These are phyloP conservation scores for Aspergillus coremiiformis DNA, from an alignment of 495 filamentous ascomycete species.

Conservation along the genomic window DNA sequence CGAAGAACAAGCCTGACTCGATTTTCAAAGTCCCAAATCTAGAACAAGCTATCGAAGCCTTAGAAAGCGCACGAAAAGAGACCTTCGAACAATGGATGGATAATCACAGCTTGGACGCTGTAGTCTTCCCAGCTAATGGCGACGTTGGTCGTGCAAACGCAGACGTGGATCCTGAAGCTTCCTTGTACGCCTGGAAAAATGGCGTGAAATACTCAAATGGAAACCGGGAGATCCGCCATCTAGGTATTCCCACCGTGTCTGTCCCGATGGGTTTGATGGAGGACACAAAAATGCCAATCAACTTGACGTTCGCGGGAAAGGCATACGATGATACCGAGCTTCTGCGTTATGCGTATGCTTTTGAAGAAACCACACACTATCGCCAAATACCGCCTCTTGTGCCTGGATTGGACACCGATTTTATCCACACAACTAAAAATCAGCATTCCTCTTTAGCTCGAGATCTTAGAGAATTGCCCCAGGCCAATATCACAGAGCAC, in stretches of 20 bases:
- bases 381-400: slow-evolving; percentile 19
- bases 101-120: slow-evolving; percentile 22
- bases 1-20: slow-evolving; percentile 16
- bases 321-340: slow-evolving; percentile 27
- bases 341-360: slow-evolving; percentile 27
- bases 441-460: background rate
- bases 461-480: background rate
- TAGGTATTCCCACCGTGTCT: slow-evolving; percentile 30
- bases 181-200: slow-evolving; percentile 27
- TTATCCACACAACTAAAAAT: background rate
- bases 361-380: slow-evolving; percentile 22
- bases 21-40: slow-evolving; percentile 23
- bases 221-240: slow-evolving; percentile 28
- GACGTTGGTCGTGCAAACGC: slow-evolving; percentile 27
- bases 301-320: slow-evolving; percentile 31
- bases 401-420: slow-evolving; percentile 24
- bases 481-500: slow-evolving; percentile 18
- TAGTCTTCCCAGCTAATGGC: slow-evolving; percentile 30
- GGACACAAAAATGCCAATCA: slow-evolving; percentile 29
- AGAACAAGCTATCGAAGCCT: slow-evolving; percentile 21
- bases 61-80: slow-evolving; percentile 26
- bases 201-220: slow-evolving; percentile 34
- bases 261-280: slow-evolving; percentile 35
- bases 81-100: slow-evolving; percentile 33
- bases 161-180: slow-evolving; percentile 21